These are phyloP conservation scores for Coriaria nepalensis DNA, from an alignment of 306 rosid species.

Conservation along the genomic window DNA sequence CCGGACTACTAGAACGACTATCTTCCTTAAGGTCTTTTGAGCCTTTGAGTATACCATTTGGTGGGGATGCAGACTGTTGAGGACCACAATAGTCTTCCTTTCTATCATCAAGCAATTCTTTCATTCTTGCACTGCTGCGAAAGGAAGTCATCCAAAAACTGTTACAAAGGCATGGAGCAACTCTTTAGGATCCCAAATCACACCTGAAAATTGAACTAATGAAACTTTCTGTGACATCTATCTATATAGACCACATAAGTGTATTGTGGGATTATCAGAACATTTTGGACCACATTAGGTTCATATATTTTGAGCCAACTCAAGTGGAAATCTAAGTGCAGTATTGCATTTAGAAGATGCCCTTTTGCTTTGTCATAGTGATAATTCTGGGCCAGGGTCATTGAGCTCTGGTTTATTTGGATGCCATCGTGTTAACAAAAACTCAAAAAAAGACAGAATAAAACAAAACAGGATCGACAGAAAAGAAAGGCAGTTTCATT, in stretches of 20 bases:
- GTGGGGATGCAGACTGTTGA: slow-evolving; percentile 30
- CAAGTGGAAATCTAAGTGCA: too few species aligned
- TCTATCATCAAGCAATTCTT: slow-evolving; percentile 28
- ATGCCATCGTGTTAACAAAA: background rate
- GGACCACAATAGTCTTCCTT: slow-evolving; percentile 27
- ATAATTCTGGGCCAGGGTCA: too few species aligned
- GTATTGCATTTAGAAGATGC: too few species aligned
- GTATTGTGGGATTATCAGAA: too few species aligned
- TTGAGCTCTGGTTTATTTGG: too few species aligned
- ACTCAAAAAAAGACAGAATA: background rate
- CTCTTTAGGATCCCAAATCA: slow-evolving; percentile 13
- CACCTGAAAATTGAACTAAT: background rate
- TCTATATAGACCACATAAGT: background rate
- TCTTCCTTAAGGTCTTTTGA: slow-evolving; percentile 39
- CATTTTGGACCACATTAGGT: too few species aligned
- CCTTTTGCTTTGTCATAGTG: too few species aligned
- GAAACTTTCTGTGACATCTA: slow-evolving; percentile 8
- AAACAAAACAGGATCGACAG: background rate
- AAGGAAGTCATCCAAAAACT: slow-evolving; percentile 82
- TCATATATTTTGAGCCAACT: too few species aligned
- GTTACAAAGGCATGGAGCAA: slow-evolving; percentile 35
- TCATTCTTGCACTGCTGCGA: slow-evolving; percentile 42
- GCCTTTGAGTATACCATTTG: slow-evolving; percentile 32
- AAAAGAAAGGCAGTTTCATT: slow-evolving; percentile 2
- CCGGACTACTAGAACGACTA: slow-evolving; percentile 39